Evolutionary conservation across 2,329 filamentous ascomycete species (phyloP), one percentile per base, ranked within the genome.

Genomic region (Juglanconis juglandina): DNA sequence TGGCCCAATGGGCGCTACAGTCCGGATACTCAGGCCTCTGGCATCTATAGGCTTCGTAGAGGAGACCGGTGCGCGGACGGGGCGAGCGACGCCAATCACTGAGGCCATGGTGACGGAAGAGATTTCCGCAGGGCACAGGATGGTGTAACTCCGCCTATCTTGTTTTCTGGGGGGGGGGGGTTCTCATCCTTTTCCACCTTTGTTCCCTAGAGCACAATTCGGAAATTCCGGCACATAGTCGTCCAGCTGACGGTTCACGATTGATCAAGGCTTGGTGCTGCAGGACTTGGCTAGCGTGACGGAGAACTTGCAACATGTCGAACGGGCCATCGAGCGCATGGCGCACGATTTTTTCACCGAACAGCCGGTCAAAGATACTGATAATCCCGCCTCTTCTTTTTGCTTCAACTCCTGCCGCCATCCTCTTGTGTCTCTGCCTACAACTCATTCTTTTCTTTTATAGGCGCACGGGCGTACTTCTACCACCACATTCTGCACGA

Each of bases 401-500:
- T 17, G 17, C 17, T 17, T 17, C 17, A 17, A 17, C 17, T 17
- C 17, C 17, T 17, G 17, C 17, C 17, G 17, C 1, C 17, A 17
- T 17, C 17, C 17, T 17, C 17, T 17, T 17, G 17, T 17, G 17
- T 17, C 17, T 17, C 17, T 17, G 17, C 17, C 2, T 17, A 17
- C 17, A 17, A 17, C 17, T 17, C 17, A 17, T 17, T 17, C 17
- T 17, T 17, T 17, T 17, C 17, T 17, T 17, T 13, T 4, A 47
- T 54, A 69, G 73, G 71, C 10, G 73, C 74, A 1, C 67, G 68
- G 9, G 60, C 67, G 3, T 70, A 70, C 50, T 70, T 66, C 41
- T 69, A 66, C 35, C 71, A 72, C 41, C 68, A 71, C 4, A 70
- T 76, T 14, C 58, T 76, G 4, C 74, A 76, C 50, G 72, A 77